Conservation (phyloP, 2,329 filamentous ascomycete genomes). For the Geosmithia putterillii region DNA sequence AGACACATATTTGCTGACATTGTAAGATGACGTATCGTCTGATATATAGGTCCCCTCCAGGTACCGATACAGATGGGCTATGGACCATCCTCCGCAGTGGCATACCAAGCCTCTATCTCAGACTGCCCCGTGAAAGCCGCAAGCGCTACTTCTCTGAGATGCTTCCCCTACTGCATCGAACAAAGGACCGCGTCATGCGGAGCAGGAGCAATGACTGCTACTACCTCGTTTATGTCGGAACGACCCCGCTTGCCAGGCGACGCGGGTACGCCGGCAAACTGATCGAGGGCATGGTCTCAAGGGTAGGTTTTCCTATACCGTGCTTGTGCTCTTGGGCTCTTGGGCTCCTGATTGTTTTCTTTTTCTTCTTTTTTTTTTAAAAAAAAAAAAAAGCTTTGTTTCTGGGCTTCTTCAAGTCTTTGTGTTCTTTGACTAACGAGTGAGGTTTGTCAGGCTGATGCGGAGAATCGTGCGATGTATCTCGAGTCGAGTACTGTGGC, state of each 20-base stretch:
- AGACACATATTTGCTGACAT: not conserved
- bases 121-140: conserved; percentile 59
- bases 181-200: conserved; percentile 58
- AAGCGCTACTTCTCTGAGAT: conserved; percentile 68
- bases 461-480: conserved; percentile 56
- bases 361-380: not conserved
- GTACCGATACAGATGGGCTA: conserved; percentile 60
- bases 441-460: conserved; percentile 45
- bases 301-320: conserved; percentile 24
- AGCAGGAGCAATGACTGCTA: conserved; percentile 55
- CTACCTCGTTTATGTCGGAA: conserved; percentile 78
- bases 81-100: conserved; percentile 61
- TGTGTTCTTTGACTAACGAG: not conserved
- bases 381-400: too few relatives aligned
- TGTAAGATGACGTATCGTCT: conserved; percentile 1
- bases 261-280: conserved; percentile 63
- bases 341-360: too few relatives aligned
- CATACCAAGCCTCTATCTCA: conserved; percentile 66
- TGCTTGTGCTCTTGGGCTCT: not conserved
- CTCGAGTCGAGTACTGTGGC: conserved; percentile 61
- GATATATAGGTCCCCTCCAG: conserved; percentile 56
- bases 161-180: conserved; percentile 59
- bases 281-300: conserved; percentile 54
- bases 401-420: too few relatives aligned
- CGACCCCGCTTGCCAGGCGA: conserved; percentile 55